phyloP scores from a whole-genome alignment of 1,284 basidiomycete species.

The Takashimella tepidaria region DNA sequence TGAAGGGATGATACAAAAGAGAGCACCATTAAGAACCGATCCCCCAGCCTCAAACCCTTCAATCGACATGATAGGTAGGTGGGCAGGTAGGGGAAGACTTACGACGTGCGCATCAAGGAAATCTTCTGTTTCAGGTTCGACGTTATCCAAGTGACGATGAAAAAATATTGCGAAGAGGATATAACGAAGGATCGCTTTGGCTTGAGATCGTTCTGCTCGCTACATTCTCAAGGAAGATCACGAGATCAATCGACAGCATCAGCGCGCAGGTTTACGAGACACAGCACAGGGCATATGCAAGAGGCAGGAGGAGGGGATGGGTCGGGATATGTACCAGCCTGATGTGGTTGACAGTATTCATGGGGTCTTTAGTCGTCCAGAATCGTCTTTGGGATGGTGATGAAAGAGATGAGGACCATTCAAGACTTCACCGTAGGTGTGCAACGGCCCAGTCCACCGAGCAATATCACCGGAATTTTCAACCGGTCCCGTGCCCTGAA shows the following conservation, averaged over 20 bases:
- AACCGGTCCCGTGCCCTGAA: too few relatives aligned
- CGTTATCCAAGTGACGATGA: constrained; percentile 33
- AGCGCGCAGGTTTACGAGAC: neutral
- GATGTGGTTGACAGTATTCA: constrained; percentile 30
- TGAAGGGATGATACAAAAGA: neutral
- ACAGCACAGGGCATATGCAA: too few relatives aligned
- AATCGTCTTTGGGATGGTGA: too few relatives aligned
- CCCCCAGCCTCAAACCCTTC: neutral
- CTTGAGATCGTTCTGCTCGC: constrained; percentile 26
- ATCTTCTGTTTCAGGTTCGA: constrained; percentile 38
- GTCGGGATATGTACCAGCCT: constrained; percentile 15
- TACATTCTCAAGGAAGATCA: neutral
- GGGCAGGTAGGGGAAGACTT: constrained; percentile 2
- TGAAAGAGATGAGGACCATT: too few relatives aligned
- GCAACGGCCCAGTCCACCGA: too few relatives aligned
- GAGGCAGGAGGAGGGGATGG: too few relatives aligned
- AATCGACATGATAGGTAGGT: neutral
- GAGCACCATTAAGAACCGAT: too few relatives aligned
- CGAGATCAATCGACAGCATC: neutral
- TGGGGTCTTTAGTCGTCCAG: too few relatives aligned
- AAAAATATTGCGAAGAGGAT: constrained; percentile 41
- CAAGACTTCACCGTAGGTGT: too few relatives aligned
- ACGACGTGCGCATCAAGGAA: constrained; percentile 39
- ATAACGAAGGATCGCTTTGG: constrained; percentile 26
- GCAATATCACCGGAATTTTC: too few relatives aligned